Evolutionary conservation across 768 basidiomycete genomes (phyloP), one percentile per base, ranked within the genome.

Genomic region (Nidularia pulvinata): DNA sequence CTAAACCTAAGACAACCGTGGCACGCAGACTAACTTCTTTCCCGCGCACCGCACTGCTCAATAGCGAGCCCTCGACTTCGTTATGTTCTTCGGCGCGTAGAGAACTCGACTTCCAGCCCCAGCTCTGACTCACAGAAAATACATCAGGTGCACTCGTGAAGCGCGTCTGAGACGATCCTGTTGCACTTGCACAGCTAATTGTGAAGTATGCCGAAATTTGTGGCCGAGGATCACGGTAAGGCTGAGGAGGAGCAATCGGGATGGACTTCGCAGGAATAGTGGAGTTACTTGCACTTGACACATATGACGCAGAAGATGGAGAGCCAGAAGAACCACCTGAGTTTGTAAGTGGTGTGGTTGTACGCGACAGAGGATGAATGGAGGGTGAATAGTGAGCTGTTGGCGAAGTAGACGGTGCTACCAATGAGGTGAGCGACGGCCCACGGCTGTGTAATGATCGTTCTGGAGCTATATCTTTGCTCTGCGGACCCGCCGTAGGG

Each of bases 101-200:
- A 10, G 78, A 74, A 54, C 78, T 79, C 11, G 77, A 76, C 72
- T 93, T 94, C 94, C 94, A 95, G 0, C 94, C 95, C 95, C 93
- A 96, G 57, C 89, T 92, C 75, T 95, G 92, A 55, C 85, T 85
- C 45, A 93, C 78, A 32, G 86, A 78, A 65, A 97, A 96, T 44
- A 82, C 78, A 63, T 97, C 95, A 1, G 95, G 95, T 3, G 87
- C 82, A 57, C 91, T 94, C 47, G 86, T 82, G 66, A 96, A 96
- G 37, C 86, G 78, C 50, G 91, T 94, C 63, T 93, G 77, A 33
- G 86, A 86, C 6, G 91, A 84, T 2, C 95, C 93, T 5, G 88
- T 86, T 14, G 86, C 84, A 54, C 85, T 91, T 0, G 89, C 81
- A 62, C 94, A 95, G 53, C 84, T 84, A 52, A 96, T 86, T 25